phyloP scores from a whole-genome alignment of 2,329 filamentous ascomycete genomes.

The Fonsecaea multimorphosa region DNA sequence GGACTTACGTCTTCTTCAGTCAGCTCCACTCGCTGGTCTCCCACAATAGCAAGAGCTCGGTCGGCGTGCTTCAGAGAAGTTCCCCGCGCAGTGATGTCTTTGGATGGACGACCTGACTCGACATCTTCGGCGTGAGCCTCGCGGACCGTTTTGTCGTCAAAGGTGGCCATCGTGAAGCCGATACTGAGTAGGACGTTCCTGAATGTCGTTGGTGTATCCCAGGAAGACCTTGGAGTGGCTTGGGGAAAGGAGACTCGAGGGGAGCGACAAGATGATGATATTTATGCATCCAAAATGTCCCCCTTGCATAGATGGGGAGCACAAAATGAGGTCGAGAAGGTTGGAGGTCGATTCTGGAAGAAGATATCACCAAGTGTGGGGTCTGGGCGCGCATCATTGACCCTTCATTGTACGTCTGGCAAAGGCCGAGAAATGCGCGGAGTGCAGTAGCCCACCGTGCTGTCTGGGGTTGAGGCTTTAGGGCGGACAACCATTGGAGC shows the following conservation, averaged over 20 bases:
- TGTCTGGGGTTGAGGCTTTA: neutral
- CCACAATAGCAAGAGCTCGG: slow-evolving; percentile 37
- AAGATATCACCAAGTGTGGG: slow-evolving; percentile 11
- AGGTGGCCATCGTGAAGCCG: slow-evolving; percentile 20
- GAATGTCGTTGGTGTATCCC: neutral
- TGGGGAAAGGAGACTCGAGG: neutral
- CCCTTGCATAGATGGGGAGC: neutral
- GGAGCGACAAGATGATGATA: slow-evolving; percentile 3
- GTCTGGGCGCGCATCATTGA: slow-evolving; percentile 21
- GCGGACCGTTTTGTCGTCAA: slow-evolving; percentile 28
- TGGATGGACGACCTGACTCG: slow-evolving; percentile 22
- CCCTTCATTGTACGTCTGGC: slow-evolving; percentile 2
- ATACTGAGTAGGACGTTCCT: neutral
- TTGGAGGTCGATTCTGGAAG: slow-evolving; percentile 10
- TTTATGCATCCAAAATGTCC: slow-evolving; percentile 8
- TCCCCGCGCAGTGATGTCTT: slow-evolving; percentile 26
- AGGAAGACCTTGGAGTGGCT: neutral
- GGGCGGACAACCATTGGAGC: neutral
- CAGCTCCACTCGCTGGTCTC: slow-evolving; percentile 42
- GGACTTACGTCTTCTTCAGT: slow-evolving; percentile 47
- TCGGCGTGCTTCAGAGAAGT: slow-evolving; percentile 35
- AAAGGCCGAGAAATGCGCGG: slow-evolving; percentile 12
- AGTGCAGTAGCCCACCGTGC: neutral
- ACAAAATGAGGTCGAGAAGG: slow-evolving; percentile 2
- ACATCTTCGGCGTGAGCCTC: slow-evolving; percentile 37